Evolutionary conservation across 2,329 filamentous ascomycete species (phyloP).

Genomic region (Aspergillus sp.): DNA sequence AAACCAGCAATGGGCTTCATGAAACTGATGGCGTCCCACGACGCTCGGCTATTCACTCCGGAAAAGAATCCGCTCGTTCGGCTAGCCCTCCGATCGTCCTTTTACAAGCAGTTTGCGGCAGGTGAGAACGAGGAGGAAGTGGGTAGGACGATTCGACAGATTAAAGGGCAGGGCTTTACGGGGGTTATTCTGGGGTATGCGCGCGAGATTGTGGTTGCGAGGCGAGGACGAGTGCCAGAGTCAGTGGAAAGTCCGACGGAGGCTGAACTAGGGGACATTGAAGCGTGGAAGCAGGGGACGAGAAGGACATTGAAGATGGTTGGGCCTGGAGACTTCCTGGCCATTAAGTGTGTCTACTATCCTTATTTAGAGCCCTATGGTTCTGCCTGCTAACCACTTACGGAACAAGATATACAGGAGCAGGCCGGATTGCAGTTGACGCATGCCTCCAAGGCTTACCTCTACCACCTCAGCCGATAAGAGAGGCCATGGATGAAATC

Average conservation of each 20-base stretch:
- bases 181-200: constrained; percentile 51
- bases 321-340: constrained; percentile 42
- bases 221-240: too few species aligned
- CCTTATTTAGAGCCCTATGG: too few species aligned
- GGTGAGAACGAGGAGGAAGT: constrained; percentile 60
- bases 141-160: constrained; percentile 33
- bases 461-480: constrained; percentile 28
- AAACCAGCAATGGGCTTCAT: background rate
- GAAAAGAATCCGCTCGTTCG: background rate
- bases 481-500: constrained; percentile 38
- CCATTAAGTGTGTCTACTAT: constrained; percentile 37
- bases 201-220: constrained; percentile 5
- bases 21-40: background rate
- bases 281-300: constrained; percentile 45
- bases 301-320: constrained; percentile 49
- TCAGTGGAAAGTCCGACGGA: constrained; percentile 34
- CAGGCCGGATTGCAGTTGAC: constrained; percentile 39
- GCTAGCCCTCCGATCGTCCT: background rate
- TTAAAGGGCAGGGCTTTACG: constrained; percentile 47
- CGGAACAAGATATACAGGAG: constrained; percentile 42
- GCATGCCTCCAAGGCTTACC: constrained; percentile 35
- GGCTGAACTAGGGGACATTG: background rate
- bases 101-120: constrained; percentile 89
- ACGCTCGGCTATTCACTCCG: background rate
- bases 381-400: background rate